A percentile compares a stretch with the other conserved stretches of the same genome.
These are phyloP conservation scores for Petunia hybrid DNA, from an alignment of 305 asterid genomes.

Conservation along the genomic window DNA sequence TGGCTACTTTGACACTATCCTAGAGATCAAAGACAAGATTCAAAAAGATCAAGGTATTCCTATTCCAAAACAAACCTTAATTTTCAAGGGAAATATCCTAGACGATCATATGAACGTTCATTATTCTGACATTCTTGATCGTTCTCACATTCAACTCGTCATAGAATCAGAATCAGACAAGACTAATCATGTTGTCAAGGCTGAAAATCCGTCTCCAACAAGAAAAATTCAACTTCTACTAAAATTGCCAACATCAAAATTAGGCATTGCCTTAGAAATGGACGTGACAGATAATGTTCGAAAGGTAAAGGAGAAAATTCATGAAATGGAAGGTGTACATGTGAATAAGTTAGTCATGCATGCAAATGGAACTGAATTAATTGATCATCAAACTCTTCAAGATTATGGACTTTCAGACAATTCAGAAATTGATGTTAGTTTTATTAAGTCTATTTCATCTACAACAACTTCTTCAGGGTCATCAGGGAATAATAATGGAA, in stretches of 20 bases:
- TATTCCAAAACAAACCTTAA: slow-evolving; percentile 56
- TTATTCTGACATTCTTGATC: slow-evolving; percentile 60
- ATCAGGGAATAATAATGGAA: slow-evolving; percentile 18
- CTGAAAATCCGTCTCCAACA: slow-evolving; percentile 8
- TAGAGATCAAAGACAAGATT: slow-evolving; percentile 72
- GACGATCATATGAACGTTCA: slow-evolving; percentile 65
- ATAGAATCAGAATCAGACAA: slow-evolving; percentile 17
- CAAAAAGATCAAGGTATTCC: slow-evolving; percentile 59
- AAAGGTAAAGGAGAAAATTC: slow-evolving; percentile 56
- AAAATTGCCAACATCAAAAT: slow-evolving; percentile 46
- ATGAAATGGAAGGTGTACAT: slow-evolving; percentile 49
- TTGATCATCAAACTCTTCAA: slow-evolving; percentile 46
- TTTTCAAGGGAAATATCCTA: slow-evolving; percentile 57
- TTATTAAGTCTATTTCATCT: slow-evolving; percentile 19
- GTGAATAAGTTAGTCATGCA: slow-evolving; percentile 35
- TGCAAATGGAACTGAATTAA: slow-evolving; percentile 55
- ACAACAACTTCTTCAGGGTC: slow-evolving; percentile 38
- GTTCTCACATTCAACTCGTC: slow-evolving; percentile 52
- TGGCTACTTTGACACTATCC: slow-evolving; percentile 66
- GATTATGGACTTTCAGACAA: slow-evolving; percentile 47
- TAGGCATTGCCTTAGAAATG: slow-evolving; percentile 40
- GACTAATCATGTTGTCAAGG: background rate
- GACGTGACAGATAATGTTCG: slow-evolving; percentile 43
- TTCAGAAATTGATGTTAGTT: slow-evolving; percentile 46
- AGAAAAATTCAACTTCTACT: slow-evolving; percentile 50